A percentile compares a stretch with the other conserved stretches of the same genome.
These are phyloP conservation scores for Halteria grandinella DNA, from an alignment of 73 alveolate genomes.

Conservation along the genomic window DNA sequence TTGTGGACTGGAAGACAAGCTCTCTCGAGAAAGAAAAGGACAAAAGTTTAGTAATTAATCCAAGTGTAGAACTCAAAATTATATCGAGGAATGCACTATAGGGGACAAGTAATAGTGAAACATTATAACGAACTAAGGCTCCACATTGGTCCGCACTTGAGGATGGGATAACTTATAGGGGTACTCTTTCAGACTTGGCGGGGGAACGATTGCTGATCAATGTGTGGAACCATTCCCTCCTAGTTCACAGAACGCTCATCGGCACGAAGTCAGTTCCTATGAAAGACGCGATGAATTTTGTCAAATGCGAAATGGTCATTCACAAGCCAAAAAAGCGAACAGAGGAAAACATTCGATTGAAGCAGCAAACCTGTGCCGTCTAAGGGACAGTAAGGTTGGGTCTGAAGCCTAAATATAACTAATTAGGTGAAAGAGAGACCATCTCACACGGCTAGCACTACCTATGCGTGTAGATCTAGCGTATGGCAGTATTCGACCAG, in stretches of 20 bases:
- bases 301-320: slow-evolving; percentile 58
- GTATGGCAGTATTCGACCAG: slow-evolving; percentile 46
- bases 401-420: slow-evolving; percentile 39
- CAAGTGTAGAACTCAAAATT: slow-evolving; percentile 11
- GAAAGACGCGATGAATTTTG: slow-evolving; percentile 2
- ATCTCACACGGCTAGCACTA: slow-evolving; percentile 33
- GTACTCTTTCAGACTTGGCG: slow-evolving; percentile 46
- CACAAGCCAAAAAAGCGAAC: slow-evolving; percentile 47
- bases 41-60: slow-evolving; percentile 9
- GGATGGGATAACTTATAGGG: slow-evolving; percentile 50
- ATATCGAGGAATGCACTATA: no score
- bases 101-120: not conserved
- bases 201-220: slow-evolving; percentile 23
- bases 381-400: slow-evolving; percentile 50
- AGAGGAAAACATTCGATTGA: slow-evolving; percentile 18
- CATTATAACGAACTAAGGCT: not conserved
- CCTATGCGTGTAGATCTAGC: slow-evolving; percentile 36
- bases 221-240: slow-evolving; percentile 18
- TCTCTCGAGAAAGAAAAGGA: slow-evolving; percentile 34
- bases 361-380: slow-evolving; percentile 24
- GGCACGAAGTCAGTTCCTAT: slow-evolving; percentile 44
- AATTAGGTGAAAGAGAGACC: slow-evolving; percentile 50
- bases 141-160: slow-evolving; percentile 60
- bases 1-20: slow-evolving; percentile 60
- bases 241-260: slow-evolving; percentile 4